Evolutionary conservation across 2,329 filamentous ascomycete genomes (phyloP), one percentile per base, ranked within the genome.

Genomic region (Parastagonospora avenae): DNA sequence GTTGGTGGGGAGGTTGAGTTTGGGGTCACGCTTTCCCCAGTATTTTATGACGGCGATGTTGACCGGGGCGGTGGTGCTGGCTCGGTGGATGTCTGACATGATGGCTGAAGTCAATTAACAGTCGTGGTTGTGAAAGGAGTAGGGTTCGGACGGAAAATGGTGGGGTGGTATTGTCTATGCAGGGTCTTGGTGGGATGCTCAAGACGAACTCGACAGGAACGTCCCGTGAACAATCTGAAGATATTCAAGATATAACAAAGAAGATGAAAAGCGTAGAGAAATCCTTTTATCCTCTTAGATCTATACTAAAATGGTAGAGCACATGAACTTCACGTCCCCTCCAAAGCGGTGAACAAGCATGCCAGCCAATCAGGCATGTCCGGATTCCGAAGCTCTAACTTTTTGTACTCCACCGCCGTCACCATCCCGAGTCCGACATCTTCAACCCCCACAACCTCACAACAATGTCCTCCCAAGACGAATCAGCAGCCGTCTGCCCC

Each of bases 31-130:
- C 80, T 99, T 99, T 66, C 95, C 94, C 94, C 95, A 99, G 84
- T 99, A 89, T 73, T 97, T 97, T 79, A 97, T 94, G 50, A 97
- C 92, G 61, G 93, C 93, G 73, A 97, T 97, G 81, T 97, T 97
- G 71, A 97, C 93, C 11, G 93, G 94, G 35, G 94, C 94, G 59
- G 92, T 97, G 52, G 94, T 97, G 80, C 90, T 97, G 64, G 94
- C 91, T 67, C 92, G 89, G 80, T 95, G 92, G 68, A 97, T 83
- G 33, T 77, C 75, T 35, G 76, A 63, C 76, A 79, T 79, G 37
- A 24, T 46, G 42, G 27, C 38, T 29, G 35, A 19, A 32, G 11
- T 45, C 19, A 24, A 24, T 24, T 24, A 24, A 24, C 19, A 24
- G 19, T 3, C 19, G 19, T 24, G 19, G 16, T 16, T 8, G 41